phyloP scores from a whole-genome alignment of 2,329 filamentous ascomycete species.

The Aspergillus japonicus region DNA sequence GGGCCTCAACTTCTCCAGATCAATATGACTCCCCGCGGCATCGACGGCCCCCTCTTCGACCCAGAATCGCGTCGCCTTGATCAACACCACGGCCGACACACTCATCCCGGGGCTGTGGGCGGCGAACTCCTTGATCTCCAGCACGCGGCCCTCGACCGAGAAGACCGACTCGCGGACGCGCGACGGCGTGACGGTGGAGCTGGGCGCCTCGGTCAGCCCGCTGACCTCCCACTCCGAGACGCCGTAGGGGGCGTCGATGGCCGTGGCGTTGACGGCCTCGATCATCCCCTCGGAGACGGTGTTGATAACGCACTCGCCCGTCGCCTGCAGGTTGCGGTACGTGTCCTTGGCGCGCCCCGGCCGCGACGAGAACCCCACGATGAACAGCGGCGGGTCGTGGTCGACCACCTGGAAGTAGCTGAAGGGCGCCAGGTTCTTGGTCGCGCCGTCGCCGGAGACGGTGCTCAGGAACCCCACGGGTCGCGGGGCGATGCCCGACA shows the following conservation, averaged over 20 bases:
- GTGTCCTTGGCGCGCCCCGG: slow-evolving; percentile 69
- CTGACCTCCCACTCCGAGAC: slow-evolving; percentile 76
- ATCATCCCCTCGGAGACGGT: slow-evolving; percentile 79
- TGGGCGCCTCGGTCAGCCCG: slow-evolving; percentile 66
- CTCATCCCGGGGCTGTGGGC: slow-evolving; percentile 68
- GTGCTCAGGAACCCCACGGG: slow-evolving; percentile 67
- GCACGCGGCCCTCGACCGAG: slow-evolving; percentile 72
- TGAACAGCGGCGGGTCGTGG: slow-evolving; percentile 82
- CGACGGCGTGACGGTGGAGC: slow-evolving; percentile 63
- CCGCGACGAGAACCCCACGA: slow-evolving; percentile 59
- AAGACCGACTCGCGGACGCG: slow-evolving; percentile 81
- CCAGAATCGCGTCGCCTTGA: slow-evolving; percentile 85
- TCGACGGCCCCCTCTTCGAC: slow-evolving; percentile 80
- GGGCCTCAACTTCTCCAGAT: slow-evolving; percentile 72
- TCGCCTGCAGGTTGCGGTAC: slow-evolving; percentile 67
- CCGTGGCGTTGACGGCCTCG: slow-evolving; percentile 78
- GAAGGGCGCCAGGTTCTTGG: slow-evolving; percentile 74
- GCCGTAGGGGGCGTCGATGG: slow-evolving; percentile 73
- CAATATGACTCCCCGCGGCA: slow-evolving; percentile 68
- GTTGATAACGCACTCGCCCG: slow-evolving; percentile 76
- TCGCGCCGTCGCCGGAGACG: slow-evolving; percentile 58
- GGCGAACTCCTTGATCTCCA: slow-evolving; percentile 72
- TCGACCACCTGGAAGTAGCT: slow-evolving; percentile 77
- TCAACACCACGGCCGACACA: slow-evolving; percentile 67
- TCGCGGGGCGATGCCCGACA: slow-evolving; percentile 74